phyloP scores from a whole-genome alignment of 1,284 basidiomycete genomes.

The Singerocomus rubriflavus region DNA sequence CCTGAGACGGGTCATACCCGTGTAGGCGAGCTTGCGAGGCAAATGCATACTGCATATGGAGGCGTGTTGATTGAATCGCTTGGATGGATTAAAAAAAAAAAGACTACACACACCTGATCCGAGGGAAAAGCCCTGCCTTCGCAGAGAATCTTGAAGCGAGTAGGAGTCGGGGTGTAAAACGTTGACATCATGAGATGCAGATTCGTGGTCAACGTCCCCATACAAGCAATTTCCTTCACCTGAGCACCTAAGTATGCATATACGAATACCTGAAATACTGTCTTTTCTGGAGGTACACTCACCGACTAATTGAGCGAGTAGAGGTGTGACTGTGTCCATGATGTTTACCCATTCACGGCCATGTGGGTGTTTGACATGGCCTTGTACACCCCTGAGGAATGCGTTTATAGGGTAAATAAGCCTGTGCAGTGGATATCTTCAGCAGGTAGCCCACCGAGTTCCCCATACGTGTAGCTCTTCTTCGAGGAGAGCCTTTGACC shows the following conservation, averaged over 20 bases:
- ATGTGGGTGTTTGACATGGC: slow-evolving; percentile 89
- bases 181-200: slow-evolving; percentile 92
- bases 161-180: slow-evolving; percentile 87
- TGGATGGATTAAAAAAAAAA: slow-evolving; percentile 4
- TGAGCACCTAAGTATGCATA: slow-evolving; percentile 62
- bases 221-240: slow-evolving; percentile 88
- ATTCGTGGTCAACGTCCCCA: slow-evolving; percentile 93
- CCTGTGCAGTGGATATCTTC: slow-evolving; percentile 5
- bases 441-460: slow-evolving; percentile 51
- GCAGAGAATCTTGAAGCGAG: slow-evolving; percentile 92
- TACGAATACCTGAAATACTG: slow-evolving; percentile 13
- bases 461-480: slow-evolving; percentile 92
- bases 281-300: slow-evolving; percentile 27
- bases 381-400: slow-evolving; percentile 74
- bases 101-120: slow-evolving; percentile 67
- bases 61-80: slow-evolving; percentile 11
- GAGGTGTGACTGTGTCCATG: slow-evolving; percentile 68
- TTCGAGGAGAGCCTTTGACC: slow-evolving; percentile 68
- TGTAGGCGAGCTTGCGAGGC: slow-evolving; percentile 82
- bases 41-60: slow-evolving; percentile 78
- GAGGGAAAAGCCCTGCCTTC: slow-evolving; percentile 95
- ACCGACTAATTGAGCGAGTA: slow-evolving; percentile 86
- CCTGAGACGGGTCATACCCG: slow-evolving; percentile 71
- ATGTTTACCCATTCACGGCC: slow-evolving; percentile 83
- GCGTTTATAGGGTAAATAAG: slow-evolving; percentile 6